phyloP scores from a whole-genome alignment of 768 basidiomycete genomes.

The Ephemerocybe angulata region DNA sequence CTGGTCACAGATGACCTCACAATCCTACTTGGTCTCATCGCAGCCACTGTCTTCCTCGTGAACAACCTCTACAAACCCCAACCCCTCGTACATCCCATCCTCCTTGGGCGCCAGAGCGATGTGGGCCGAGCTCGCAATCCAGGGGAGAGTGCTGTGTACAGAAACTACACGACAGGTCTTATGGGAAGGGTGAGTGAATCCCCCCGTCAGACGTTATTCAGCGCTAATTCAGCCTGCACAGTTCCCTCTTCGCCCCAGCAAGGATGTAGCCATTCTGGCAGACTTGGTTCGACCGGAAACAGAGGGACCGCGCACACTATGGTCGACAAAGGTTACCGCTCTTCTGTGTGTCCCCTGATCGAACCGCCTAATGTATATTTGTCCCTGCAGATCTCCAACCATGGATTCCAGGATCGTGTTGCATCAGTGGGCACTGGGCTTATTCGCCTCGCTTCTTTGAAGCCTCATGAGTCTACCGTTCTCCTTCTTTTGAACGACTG shows the following conservation, averaged over 20 bases:
- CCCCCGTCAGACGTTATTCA: not conserved
- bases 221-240: slow-evolving; percentile 24
- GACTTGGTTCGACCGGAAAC: slow-evolving; percentile 67
- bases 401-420: slow-evolving; percentile 64
- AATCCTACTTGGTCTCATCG: slow-evolving; percentile 69
- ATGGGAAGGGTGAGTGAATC: slow-evolving; percentile 64
- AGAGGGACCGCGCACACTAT: slow-evolving; percentile 68
- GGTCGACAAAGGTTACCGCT: slow-evolving; percentile 65
- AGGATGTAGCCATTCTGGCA: slow-evolving; percentile 62
- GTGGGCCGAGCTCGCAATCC: slow-evolving; percentile 77
- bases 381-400: slow-evolving; percentile 65
- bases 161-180: slow-evolving; percentile 85
- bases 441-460: slow-evolving; percentile 49
- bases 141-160: slow-evolving; percentile 81
- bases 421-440: slow-evolving; percentile 73
- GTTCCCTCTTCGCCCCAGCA: slow-evolving; percentile 72
- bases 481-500: slow-evolving; percentile 77
- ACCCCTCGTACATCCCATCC: slow-evolving; percentile 88
- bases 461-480: slow-evolving; percentile 60
- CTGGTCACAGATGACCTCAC: slow-evolving; percentile 78
- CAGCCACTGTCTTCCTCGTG: slow-evolving; percentile 71
- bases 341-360: not conserved
- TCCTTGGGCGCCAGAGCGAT: slow-evolving; percentile 90
- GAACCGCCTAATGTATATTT: not conserved
- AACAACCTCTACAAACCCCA: slow-evolving; percentile 79